Conservation (phyloP, 208 protist genomes). For the Herpetomonas tarakana region DNA sequence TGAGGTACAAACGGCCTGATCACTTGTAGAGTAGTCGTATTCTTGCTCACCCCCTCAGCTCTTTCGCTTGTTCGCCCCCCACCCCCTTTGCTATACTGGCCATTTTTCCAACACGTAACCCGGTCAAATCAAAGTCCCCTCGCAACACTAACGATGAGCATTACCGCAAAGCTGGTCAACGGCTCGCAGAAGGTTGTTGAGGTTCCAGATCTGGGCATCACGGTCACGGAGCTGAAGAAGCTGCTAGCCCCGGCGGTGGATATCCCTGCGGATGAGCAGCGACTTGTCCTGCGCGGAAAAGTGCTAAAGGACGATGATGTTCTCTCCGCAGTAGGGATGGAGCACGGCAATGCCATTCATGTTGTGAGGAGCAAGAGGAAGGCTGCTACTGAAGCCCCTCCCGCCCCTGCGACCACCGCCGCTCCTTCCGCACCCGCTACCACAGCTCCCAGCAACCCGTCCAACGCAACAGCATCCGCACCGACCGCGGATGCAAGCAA, state of each 20-base stretch:
- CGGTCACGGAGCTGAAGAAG: conserved; percentile 70
- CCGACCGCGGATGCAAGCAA: conserved; percentile 25
- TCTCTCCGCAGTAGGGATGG: conserved; percentile 71
- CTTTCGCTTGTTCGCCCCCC: no score
- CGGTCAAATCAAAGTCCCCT: no score
- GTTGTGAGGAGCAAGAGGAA: conserved; percentile 78
- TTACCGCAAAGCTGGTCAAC: conserved; percentile 81
- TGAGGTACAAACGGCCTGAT: no score
- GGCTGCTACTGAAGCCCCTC: conserved; percentile 3
- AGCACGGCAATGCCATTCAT: conserved; percentile 77
- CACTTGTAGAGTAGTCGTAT: no score
- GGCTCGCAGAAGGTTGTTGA: conserved; percentile 70
- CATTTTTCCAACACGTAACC: no score
- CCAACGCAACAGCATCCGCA: conserved; percentile 5
- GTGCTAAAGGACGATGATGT: conserved; percentile 83
- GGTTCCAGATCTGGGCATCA: conserved; percentile 69
- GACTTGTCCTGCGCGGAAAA: conserved; percentile 78
- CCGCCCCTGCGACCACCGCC: conserved; percentile 7
- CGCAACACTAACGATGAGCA: conserved; percentile 54
- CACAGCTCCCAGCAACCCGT: neutral
- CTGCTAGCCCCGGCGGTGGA: conserved; percentile 31
- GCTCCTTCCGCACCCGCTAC: conserved; percentile 7
- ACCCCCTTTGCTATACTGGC: no score
- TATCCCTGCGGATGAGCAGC: conserved; percentile 81
- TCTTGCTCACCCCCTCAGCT: no score